Evolutionary conservation across 1,139 yeast genomes (phyloP), one percentile per base, ranked within the genome.

Genomic region (Candida sp.): DNA sequence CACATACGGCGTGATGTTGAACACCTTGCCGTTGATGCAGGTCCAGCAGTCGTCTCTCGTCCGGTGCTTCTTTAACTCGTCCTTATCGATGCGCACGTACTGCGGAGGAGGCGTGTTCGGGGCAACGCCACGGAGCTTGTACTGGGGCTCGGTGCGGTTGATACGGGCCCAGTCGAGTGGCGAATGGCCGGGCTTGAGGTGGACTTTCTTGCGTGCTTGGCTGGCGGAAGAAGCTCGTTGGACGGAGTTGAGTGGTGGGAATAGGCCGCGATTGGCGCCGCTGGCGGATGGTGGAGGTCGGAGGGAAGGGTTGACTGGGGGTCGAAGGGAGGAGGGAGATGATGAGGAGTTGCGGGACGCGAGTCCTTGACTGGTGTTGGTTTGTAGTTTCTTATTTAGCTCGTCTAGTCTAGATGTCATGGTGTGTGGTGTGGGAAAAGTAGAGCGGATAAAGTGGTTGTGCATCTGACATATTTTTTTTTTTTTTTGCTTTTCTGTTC

Each of bases 121-220:
- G 2, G 69, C 69, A 3, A 76, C 75, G 3, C 82, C 82, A 44
- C 82, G 63, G 26, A 77, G 66, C 33, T 63, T 56, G 51, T 64
- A 63, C 39, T 59, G 61, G 0, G 77, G 73, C 7, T 66, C 61
- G 7, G 58, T 53, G 6, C 57, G 43, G 52, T 84, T 85, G 39
- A 84, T 66, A 8, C 76, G 68, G 8, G 94, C 96, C 97, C 97
- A 90, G 65, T 90, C 96, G 51, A 90, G 69, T 0, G 96, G 94
- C 1, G 96, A 90, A 63, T 85, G 91, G 0, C 96, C 96, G 0
- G 96, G 96, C 44, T 80, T 74, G 9, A 90, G 72, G 1, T 70
- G 78, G 1, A 90, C 93, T 59, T 90, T 90, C 32, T 67, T 68
- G 3, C 87, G 60, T 35, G 59, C 56, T 46, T 53, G 57, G 12